Conservation (phyloP, 2,329 filamentous ascomycete genomes). For the Alternaria brassicae region DNA sequence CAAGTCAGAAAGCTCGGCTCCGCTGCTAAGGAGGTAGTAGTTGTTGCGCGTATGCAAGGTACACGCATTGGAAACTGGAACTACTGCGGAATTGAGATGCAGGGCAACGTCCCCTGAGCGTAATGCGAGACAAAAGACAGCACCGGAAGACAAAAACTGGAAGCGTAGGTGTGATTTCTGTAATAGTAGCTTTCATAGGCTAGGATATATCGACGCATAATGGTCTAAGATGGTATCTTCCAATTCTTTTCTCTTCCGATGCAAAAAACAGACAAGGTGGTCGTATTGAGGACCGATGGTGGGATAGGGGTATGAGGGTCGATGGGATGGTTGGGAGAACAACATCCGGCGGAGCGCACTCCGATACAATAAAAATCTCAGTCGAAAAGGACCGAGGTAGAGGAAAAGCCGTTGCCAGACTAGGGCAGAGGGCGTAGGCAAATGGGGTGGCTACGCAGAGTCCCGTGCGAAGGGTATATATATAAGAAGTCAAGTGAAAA, state of each 20-base stretch:
- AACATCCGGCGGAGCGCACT: not conserved
- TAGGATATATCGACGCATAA: slow-evolving; percentile 11
- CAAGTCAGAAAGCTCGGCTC: not conserved
- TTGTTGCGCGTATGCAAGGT: slow-evolving; percentile 3
- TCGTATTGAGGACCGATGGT: not conserved
- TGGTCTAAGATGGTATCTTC: slow-evolving; percentile 18
- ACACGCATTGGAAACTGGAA: not conserved
- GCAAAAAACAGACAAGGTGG: not conserved
- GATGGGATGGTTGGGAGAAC: not conserved
- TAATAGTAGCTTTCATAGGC: not conserved
- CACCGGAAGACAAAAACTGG: not conserved
- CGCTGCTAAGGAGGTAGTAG: not conserved
- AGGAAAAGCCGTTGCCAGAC: slow-evolving; percentile 1
- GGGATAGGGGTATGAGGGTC: not conserved
- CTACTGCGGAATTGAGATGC: not conserved
- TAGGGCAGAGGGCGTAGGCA: slow-evolving; percentile 6
- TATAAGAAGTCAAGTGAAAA: slow-evolving; percentile 18
- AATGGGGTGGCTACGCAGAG: not conserved
- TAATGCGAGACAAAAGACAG: not conserved
- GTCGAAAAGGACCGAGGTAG: not conserved
- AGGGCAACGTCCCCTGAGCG: not conserved
- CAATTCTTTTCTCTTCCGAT: slow-evolving; percentile 1
- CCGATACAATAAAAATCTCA: slow-evolving; percentile 3
- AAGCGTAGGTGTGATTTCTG: not conserved
- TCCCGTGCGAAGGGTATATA: slow-evolving; percentile 14